These are phyloP conservation scores for Trapa bicornis DNA, from an alignment of 345 rosid species.

Conservation along the genomic window DNA sequence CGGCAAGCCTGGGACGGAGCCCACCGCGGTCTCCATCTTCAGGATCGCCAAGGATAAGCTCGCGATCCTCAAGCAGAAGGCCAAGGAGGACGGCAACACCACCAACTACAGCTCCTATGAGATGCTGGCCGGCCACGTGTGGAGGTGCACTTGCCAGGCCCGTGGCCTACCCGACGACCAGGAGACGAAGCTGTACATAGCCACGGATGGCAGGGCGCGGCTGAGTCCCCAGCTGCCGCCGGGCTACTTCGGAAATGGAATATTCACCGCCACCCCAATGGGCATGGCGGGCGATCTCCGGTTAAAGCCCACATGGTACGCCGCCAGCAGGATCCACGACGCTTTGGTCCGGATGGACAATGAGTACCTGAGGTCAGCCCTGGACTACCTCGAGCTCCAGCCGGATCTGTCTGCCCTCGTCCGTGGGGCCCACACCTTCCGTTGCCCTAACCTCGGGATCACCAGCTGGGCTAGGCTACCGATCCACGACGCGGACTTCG, in stretches of 20 bases:
- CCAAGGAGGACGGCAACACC: constrained; percentile 64
- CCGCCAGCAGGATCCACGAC: constrained; percentile 64
- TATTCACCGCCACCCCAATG: constrained; percentile 83
- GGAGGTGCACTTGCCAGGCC: constrained; percentile 66
- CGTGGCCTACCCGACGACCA: constrained; percentile 66
- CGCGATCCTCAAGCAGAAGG: constrained; percentile 58
- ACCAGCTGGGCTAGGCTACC: constrained; percentile 29
- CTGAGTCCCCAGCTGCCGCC: constrained; percentile 63
- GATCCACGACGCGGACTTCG: constrained; percentile 41
- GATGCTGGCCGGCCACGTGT: constrained; percentile 90
- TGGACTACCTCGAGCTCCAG: constrained; percentile 74
- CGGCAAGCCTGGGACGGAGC: constrained; percentile 25
- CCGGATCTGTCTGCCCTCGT: constrained; percentile 26
- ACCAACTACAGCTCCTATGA: constrained; percentile 68
- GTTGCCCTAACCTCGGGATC: constrained; percentile 48
- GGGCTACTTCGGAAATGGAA: constrained; percentile 88
- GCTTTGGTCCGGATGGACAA: constrained; percentile 76
- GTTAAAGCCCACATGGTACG: constrained; percentile 78
- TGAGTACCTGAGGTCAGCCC: constrained; percentile 81
- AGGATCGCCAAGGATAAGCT: constrained; percentile 54
- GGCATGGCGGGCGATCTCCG: constrained; percentile 53
- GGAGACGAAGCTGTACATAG: constrained; percentile 67
- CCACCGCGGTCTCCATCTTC: constrained; percentile 51
- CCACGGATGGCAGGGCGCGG: constrained; percentile 84
- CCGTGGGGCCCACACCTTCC: constrained; percentile 35